Base-by-base conservation (phyloP, 768 basidiomycete genomes). In the Agrocybe praecox region DNA sequence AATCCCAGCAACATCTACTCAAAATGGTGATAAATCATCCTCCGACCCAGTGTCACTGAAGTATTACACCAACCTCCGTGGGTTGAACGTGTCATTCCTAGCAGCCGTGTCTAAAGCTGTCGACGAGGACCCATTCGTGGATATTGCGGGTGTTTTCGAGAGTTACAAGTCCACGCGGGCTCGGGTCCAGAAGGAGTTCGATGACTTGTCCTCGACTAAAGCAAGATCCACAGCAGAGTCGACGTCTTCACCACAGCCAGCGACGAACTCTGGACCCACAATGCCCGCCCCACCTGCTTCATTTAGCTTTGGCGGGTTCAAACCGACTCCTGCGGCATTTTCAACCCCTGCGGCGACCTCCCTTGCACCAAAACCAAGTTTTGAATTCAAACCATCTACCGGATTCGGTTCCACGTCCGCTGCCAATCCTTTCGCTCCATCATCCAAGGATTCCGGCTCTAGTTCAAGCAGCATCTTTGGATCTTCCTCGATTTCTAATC, bases 41-140 rank as follows among this genome's bases (percentile, higher is more conserved):
- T 15, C 21, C 60, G 73, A 61, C 58, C 69, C 60, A n/a, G 65
- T 70, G 34, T 64, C 73, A 29, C 62, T 63, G 15, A 81, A 82
- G 51, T 90, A 87, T 66, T 90, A 84, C 72, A 82, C 74, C 40
- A 81, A 84, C 22, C 79, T 92, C n/a, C 85, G 90, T 33, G 90
- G 89, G 14, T 77, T 92, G 42, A 92, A 92, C 64, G 70, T 80
- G 32, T 89, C 88, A 2, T 75, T 92, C 57, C 67, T 88, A 21
- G 73, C 80, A n/a, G 78, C 82, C 14, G 67, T 90, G 52, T 75
- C 81, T 26, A 80, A 81, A 56, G 80, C 83, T 19, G 74, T 89
- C 19, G 82, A 88, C 48, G 73, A 79, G 15, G 89, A 92, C 70
- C 87, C 90, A 2, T 92, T 91, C 67, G 67, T 72, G n/a, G 87